Conservation (phyloP, 371 early-diverging fungal genomes). For the Batrachochytrium dendrobatidis region DNA sequence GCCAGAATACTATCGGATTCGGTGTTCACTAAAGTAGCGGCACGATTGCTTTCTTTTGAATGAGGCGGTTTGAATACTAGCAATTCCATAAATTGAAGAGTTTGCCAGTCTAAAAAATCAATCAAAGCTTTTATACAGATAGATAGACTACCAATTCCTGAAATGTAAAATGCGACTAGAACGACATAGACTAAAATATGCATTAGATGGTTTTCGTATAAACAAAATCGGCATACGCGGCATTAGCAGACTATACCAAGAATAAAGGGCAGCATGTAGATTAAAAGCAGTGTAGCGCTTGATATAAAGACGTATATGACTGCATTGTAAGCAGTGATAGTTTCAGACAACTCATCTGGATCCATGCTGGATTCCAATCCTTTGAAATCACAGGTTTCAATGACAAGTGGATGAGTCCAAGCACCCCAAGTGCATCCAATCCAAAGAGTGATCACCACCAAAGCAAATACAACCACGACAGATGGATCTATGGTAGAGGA, state of each 20-base stretch:
- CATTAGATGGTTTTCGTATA: no score
- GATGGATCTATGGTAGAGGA: neutral
- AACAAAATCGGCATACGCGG: neutral
- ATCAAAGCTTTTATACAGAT: neutral
- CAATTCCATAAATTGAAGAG: no score
- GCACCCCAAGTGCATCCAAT: neutral
- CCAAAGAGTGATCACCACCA: neutral
- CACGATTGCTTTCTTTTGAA: no score
- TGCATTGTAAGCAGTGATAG: neutral
- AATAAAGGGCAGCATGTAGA: neutral
- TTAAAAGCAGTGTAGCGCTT: neutral
- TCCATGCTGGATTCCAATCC: neutral
- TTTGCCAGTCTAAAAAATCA: no score
- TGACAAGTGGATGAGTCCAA: constrained; percentile 1
- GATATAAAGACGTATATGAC: neutral
- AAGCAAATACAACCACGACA: neutral
- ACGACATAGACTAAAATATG: neutral
- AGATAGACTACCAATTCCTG: neutral
- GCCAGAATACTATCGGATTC: no score
- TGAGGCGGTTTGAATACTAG: no score
- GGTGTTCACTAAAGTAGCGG: no score
- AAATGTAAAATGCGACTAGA: neutral
- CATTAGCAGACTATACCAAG: neutral
- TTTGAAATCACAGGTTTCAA: neutral
- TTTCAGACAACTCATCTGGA: neutral